Evolutionary conservation across 352 stramenopile species (phyloP).

Genomic region (Pythium phragmiticola): DNA sequence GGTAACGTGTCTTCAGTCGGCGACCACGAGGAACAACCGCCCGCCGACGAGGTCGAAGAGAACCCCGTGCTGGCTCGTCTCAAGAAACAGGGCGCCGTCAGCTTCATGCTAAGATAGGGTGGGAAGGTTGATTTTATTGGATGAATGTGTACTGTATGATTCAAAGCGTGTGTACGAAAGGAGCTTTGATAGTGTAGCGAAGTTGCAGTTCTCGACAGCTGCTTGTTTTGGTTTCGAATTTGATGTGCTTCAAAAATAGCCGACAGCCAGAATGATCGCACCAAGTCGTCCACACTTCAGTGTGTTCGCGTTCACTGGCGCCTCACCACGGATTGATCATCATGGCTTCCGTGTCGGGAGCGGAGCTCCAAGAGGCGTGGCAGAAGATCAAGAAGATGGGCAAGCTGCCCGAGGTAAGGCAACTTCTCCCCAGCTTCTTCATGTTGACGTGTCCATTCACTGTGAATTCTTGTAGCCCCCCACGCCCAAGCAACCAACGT

Average conservation of each 20-base stretch:
- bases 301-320: background rate
- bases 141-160: constrained; percentile 5
- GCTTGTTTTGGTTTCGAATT: constrained; percentile 9
- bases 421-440: background rate
- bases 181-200: background rate
- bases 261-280: too few species aligned
- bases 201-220: too few species aligned
- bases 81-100: constrained; percentile 79
- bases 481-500: constrained; percentile 56
- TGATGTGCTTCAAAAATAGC: constrained; percentile 19
- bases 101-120: constrained; percentile 74
- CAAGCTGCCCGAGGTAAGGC: constrained; percentile 44
- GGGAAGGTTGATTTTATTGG: background rate
- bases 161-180: background rate
- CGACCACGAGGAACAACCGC: constrained; percentile 21
- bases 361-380: constrained; percentile 70
- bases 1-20: background rate
- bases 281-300: background rate
- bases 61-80: constrained; percentile 77
- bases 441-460: background rate
- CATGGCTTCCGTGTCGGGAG: constrained; percentile 60
- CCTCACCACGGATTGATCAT: background rate
- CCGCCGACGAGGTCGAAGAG: constrained; percentile 37
- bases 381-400: constrained; percentile 63
- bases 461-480: constrained; percentile 35